Percentiles rank a stretch among this genome's conserved stretches.
These are phyloP conservation scores for Aureobasidium sp. DNA, from an alignment of 2,329 filamentous ascomycete species.

Conservation along the genomic window DNA sequence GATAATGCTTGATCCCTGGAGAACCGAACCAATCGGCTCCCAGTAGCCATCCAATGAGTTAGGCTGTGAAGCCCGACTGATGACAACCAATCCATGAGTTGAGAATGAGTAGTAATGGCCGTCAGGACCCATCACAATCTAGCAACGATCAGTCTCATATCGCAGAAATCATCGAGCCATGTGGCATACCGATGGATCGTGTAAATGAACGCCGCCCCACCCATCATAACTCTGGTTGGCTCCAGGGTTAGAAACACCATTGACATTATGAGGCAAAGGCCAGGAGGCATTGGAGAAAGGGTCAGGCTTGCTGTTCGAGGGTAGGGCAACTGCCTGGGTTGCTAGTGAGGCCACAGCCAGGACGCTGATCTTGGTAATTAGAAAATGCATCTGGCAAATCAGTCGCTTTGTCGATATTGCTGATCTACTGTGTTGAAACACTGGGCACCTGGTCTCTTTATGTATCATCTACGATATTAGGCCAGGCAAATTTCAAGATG, in stretches of 20 bases:
- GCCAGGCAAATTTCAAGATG: neutral
- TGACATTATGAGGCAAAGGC: conserved; percentile 13
- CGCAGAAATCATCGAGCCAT: neutral
- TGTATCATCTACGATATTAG: neutral
- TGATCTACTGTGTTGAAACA: conserved; percentile 6
- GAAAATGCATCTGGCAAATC: neutral
- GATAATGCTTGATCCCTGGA: conserved; percentile 22
- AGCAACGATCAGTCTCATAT: neutral
- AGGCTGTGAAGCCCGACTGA: conserved; percentile 41
- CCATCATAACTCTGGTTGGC: conserved; percentile 6
- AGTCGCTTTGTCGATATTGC: neutral
- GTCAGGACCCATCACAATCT: conserved; percentile 39
- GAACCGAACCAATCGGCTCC: conserved; percentile 40
- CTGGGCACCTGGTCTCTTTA: neutral
- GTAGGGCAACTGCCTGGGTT: neutral
- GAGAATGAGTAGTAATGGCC: conserved; percentile 48
- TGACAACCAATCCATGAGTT: conserved; percentile 43
- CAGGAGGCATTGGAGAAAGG: conserved; percentile 14
- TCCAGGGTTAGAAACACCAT: conserved; percentile 9
- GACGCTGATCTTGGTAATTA: neutral
- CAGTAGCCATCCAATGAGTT: conserved; percentile 38
- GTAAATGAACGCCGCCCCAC: conserved; percentile 23
- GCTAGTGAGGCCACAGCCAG: neutral
- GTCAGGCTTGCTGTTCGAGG: neutral
- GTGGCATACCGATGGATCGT: conserved; percentile 37